Base-by-base conservation (phyloP, 345 rosid genomes). In the Garcia nutans region DNA sequence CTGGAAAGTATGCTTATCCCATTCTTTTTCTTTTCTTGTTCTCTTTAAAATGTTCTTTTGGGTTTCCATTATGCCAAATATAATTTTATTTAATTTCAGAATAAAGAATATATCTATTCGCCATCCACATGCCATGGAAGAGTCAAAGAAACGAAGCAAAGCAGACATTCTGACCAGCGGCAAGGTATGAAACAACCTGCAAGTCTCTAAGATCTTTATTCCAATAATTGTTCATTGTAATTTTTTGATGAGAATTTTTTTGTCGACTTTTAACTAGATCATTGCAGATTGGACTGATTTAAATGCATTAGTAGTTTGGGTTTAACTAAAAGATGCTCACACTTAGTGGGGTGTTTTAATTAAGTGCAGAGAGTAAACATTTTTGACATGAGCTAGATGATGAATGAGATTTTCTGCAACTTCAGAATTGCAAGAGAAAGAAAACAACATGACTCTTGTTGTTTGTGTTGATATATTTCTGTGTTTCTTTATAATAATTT, bases 101-200 rank as follows among this genome's bases (percentile, higher is more conserved):
- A 83, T 95, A 64, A 90, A 82, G 84, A 85, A 82, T 41, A 77
- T 91, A 50, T 82, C 81, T 49, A 58, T 95, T 64, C 80, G 73
- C 63, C 90, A 89, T 73, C 97, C 96, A 49, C 88, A 82, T 72
- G 85, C 84, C 65, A 68, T 62, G 49, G 96, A 88, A 79, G 94
- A 87, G 79, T 68, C 85, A 56, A 90, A 83, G 73, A 93, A 85
- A 80, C 88, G 87, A 62, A 74, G 76, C 78, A 93, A 82, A 84
- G 56, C 76, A 49, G 94, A 89, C 49, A 75, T 77, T 64, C 74
- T 85, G 72, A 78, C 87, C 44, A 85, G 93, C 71, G 73, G 78
- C 76, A 93, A 90, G 89, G 99, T 91, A 88, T 65, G 78, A 44
- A 77, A 73, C 17, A 2, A 2, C 20, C 1, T 2, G 13, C 5